A percentile compares a stretch with the other conserved stretches of the same genome.
Conservation (phyloP, 306 rosid genomes). For the Adenanthera pavonina region DNA sequence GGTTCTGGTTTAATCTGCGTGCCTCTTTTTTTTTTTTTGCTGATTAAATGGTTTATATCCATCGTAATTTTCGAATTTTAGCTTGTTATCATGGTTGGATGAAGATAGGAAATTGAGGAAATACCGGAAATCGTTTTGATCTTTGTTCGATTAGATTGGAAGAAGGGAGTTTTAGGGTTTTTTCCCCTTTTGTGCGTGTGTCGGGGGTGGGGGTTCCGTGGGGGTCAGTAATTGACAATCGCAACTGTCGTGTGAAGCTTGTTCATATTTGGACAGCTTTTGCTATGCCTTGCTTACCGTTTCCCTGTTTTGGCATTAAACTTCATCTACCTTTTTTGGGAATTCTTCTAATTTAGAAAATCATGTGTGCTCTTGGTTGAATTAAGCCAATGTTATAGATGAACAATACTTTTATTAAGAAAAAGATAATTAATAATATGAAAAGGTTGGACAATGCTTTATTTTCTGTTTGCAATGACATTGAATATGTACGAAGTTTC, state of each 20-base stretch:
- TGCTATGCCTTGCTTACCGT: not conserved
- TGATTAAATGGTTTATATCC: not conserved
- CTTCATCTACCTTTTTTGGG: not conserved
- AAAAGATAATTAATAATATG: not conserved
- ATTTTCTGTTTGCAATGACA: not conserved
- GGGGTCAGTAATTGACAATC: not conserved
- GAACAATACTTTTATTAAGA: not conserved
- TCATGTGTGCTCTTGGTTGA: not conserved
- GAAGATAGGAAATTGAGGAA: not conserved
- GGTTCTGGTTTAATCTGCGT: constrained; percentile 11
- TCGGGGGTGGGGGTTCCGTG: not conserved
- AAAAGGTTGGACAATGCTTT: not conserved
- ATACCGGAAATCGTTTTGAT: not conserved
- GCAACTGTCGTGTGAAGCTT: not conserved
- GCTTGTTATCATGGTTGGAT: not conserved
- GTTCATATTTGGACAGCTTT: not conserved
- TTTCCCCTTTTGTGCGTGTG: not conserved
- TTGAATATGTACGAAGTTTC: not conserved
- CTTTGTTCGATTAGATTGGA: not conserved
- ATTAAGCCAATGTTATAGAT: not conserved
- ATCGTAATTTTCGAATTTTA: not conserved
- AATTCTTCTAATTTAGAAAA: not conserved
- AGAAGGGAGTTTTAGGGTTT: not conserved
- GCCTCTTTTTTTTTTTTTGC: not conserved
- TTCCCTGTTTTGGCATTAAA: not conserved